Conservation (phyloP, 306 rosid species). For the Malus orientalis region DNA sequence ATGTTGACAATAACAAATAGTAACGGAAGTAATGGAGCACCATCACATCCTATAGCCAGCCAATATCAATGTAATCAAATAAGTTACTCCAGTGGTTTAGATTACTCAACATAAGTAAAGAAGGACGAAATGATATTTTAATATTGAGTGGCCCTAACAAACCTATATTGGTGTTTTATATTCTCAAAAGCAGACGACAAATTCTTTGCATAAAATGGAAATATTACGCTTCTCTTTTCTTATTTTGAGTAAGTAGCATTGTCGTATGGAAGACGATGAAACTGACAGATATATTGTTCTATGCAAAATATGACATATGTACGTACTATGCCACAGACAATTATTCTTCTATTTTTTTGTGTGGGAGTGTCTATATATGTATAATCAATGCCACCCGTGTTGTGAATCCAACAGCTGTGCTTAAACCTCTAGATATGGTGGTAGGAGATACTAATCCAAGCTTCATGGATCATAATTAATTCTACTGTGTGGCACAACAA, state of each 20-base stretch:
- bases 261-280: background rate
- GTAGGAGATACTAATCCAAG: background rate
- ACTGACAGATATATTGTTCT: background rate
- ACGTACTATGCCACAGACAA: background rate
- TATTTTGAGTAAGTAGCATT: background rate
- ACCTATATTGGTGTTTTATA: background rate
- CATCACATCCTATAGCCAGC: conserved; percentile 40
- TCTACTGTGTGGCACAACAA: background rate
- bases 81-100: background rate
- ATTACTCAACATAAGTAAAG: background rate
- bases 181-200: background rate
- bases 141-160: background rate
- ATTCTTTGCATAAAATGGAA: no score
- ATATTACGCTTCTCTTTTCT: background rate
- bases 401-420: background rate
- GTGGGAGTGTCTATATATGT: background rate
- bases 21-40: conserved; percentile 46
- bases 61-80: background rate
- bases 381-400: background rate
- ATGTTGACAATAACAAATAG: conserved; percentile 46
- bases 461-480: background rate
- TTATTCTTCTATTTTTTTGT: background rate
- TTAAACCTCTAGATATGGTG: background rate
- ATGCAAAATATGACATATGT: background rate
- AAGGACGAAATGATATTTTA: background rate